Evolutionary conservation across 306 rosid genomes (phyloP).

Genomic region (Canavalia gladiata): DNA sequence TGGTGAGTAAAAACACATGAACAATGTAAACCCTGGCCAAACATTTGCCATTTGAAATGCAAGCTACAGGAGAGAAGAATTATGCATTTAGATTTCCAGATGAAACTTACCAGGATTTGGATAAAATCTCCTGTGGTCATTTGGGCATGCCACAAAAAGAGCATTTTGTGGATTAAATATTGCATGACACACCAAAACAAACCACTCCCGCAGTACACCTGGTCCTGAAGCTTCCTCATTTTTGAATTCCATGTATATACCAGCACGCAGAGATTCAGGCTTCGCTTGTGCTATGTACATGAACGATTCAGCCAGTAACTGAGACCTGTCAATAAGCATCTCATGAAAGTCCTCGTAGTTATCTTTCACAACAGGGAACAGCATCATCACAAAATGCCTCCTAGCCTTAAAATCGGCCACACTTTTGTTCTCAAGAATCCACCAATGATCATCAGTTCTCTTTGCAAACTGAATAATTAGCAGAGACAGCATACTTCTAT

Average conservation of each 20-base stretch:
- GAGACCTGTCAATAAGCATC: slow-evolving; percentile 86
- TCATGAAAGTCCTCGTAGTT: slow-evolving; percentile 73
- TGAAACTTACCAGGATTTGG: slow-evolving; percentile 79
- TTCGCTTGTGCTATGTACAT: slow-evolving; percentile 66
- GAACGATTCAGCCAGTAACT: slow-evolving; percentile 74
- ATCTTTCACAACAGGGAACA: slow-evolving; percentile 72
- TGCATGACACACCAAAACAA: slow-evolving; percentile 79
- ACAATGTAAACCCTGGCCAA: not conserved
- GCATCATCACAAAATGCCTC: slow-evolving; percentile 78
- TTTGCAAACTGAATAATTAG: slow-evolving; percentile 58
- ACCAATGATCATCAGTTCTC: slow-evolving; percentile 60
- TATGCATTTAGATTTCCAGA: slow-evolving; percentile 20
- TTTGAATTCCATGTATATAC: slow-evolving; percentile 77
- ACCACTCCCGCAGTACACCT: slow-evolving; percentile 92
- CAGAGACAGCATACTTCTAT: slow-evolving; percentile 54
- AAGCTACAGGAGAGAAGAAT: not conserved
- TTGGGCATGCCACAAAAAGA: slow-evolving; percentile 81
- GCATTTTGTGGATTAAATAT: slow-evolving; percentile 76
- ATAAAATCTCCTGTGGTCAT: slow-evolving; percentile 78
- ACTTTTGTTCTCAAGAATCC: slow-evolving; percentile 72
- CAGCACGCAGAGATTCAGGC: slow-evolving; percentile 61
- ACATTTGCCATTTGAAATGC: slow-evolving; percentile 15
- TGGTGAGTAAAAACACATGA: not conserved
- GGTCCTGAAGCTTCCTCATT: slow-evolving; percentile 92
- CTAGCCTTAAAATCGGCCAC: slow-evolving; percentile 69